Evolutionary conservation across 805 yeast genomes (phyloP).

Genomic region (Ogataea philodendri): DNA sequence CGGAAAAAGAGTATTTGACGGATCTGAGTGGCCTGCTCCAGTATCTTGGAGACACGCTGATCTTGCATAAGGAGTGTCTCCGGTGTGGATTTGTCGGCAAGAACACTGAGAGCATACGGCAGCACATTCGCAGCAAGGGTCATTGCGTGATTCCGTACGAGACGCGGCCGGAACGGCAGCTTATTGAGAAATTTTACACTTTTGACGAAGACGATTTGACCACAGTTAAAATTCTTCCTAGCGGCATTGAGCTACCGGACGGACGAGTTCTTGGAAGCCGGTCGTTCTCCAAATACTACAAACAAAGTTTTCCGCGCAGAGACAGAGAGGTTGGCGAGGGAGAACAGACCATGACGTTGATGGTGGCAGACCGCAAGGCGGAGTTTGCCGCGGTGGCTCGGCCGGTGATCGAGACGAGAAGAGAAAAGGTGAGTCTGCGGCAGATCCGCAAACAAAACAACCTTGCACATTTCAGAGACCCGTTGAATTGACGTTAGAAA

Average conservation of each 20-base stretch:
- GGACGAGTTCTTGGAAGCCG: constrained; percentile 83
- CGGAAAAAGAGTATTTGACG: constrained; percentile 68
- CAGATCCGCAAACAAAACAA: constrained; percentile 43
- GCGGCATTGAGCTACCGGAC: constrained; percentile 69
- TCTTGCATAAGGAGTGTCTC: constrained; percentile 76
- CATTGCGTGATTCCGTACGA: constrained; percentile 92
- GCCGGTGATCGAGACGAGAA: constrained; percentile 2
- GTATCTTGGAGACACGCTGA: constrained; percentile 72
- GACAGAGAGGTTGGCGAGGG: constrained; percentile 54
- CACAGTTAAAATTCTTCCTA: constrained; percentile 28
- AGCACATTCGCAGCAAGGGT: constrained; percentile 78
- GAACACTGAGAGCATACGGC: constrained; percentile 78
- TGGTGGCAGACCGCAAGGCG: constrained; percentile 13
- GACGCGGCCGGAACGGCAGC: constrained; percentile 64
- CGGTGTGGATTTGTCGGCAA: constrained; percentile 80
- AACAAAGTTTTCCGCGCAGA: constrained; percentile 50
- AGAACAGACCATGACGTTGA: constrained; percentile 47
- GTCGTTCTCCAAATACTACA: constrained; percentile 60
- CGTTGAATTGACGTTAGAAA: constrained; percentile 13
- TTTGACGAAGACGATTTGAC: constrained; percentile 41
- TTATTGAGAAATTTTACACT: constrained; percentile 74
- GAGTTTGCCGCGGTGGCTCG: constrained; percentile 3
- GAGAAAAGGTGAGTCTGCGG: constrained; percentile 5
- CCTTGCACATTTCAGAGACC: constrained; percentile 74
- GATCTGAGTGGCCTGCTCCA: constrained; percentile 69